Evolutionary conservation across 148 eudicot genomes (phyloP).

Genomic region (Drosera capensis): DNA sequence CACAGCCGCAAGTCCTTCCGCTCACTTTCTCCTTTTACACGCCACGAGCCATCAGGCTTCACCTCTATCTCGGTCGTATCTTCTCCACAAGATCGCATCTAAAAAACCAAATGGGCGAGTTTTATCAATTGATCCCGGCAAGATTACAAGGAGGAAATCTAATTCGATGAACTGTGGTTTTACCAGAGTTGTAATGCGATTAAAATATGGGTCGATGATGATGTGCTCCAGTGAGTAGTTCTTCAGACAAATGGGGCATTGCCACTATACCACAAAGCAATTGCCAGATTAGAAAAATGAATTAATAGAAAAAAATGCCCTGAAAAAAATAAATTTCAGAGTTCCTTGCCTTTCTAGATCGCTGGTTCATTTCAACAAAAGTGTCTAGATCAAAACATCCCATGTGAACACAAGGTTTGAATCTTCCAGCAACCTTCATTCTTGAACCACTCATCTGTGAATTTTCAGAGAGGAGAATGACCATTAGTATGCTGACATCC

Average conservation of each 20-base stretch:
- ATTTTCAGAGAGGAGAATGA: neutral
- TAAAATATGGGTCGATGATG: slow-evolving; percentile 87
- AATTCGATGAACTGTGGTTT: neutral
- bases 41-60: slow-evolving; percentile 98
- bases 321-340: neutral
- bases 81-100: slow-evolving; percentile 74
- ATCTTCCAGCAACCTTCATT: slow-evolving; percentile 70
- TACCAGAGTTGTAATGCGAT: slow-evolving; percentile 77
- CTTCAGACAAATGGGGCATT: slow-evolving; percentile 92
- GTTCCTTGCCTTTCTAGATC: slow-evolving; percentile 56
- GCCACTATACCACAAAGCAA: slow-evolving; percentile 47
- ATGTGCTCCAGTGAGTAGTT: slow-evolving; percentile 71
- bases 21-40: slow-evolving; percentile 61
- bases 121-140: neutral
- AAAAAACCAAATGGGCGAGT: slow-evolving; percentile 1
- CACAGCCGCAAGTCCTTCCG: slow-evolving; percentile 37
- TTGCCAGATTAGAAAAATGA: slow-evolving; percentile 3
- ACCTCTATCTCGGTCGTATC: slow-evolving; percentile 83
- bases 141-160: neutral
- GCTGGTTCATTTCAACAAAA: slow-evolving; percentile 56
- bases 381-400: slow-evolving; percentile 78
- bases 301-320: neutral
- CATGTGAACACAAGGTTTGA: slow-evolving; percentile 62
- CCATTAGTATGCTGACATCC: neutral
- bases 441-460: slow-evolving; percentile 71